These are phyloP conservation scores for Coprinopsis sp. DNA, from an alignment of 768 basidiomycete genomes.

Conservation along the genomic window DNA sequence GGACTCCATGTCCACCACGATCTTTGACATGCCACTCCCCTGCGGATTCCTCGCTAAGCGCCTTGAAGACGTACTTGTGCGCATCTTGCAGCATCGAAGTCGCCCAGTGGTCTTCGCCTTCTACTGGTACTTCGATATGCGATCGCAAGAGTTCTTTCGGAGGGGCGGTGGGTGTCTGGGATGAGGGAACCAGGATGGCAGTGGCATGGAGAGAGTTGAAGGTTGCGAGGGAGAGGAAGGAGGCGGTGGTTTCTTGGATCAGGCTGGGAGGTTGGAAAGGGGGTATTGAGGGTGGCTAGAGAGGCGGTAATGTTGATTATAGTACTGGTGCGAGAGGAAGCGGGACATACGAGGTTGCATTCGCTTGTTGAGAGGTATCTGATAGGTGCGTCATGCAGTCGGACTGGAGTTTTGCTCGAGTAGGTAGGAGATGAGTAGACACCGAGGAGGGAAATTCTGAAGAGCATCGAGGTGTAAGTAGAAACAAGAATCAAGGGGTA, in stretches of 20 bases:
- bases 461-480: constrained; percentile 1
- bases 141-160: constrained; percentile 35
- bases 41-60: constrained; percentile 25
- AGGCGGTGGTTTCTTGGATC: constrained; percentile 48
- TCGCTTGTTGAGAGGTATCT: constrained; percentile 42
- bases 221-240: constrained; percentile 40
- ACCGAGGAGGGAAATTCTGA: constrained; percentile 49
- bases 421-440: constrained; percentile 48
- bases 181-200: constrained; percentile 46
- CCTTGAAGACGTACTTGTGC: constrained; percentile 32
- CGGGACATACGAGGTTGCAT: constrained; percentile 17
- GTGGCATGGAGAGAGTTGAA: constrained; percentile 19
- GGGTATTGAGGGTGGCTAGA: constrained; percentile 30
- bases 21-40: constrained; percentile 12
- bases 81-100: constrained; percentile 26
- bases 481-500: not conserved
- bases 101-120: constrained; percentile 34
- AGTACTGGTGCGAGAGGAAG: constrained; percentile 3
- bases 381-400: constrained; percentile 43
- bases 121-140: constrained; percentile 28
- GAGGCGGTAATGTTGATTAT: constrained; percentile 8
- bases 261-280: constrained; percentile 55
- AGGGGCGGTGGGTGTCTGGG: constrained; percentile 36
- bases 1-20: not conserved
- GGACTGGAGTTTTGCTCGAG: constrained; percentile 30